Evolutionary conservation across 306 rosid species (phyloP), one percentile per base, ranked within the genome.

Genomic region (Astragalus glycyphyllos): DNA sequence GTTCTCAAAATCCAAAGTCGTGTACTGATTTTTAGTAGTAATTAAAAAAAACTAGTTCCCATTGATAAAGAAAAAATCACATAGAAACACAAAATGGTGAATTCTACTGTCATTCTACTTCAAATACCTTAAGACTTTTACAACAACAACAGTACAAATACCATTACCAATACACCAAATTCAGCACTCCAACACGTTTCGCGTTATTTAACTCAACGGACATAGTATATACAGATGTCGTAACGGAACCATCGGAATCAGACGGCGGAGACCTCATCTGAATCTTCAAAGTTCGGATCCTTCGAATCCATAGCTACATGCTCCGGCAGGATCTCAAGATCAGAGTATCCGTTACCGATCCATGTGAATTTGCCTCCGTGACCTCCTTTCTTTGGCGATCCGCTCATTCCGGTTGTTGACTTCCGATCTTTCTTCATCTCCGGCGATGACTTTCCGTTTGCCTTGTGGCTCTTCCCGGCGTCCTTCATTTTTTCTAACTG

Each of bases 381-480:
- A 4, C 97, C 98, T 48, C 98, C 90, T 55, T 93, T 93, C 90
- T 93, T 93, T 29, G 98, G 96, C 54, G 92, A 93, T 80, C 97
- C 97, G 75, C 2, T 88, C 87, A 87, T 73, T 4, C 98, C 97
- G 3, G 92, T 87, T 4, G 92, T 86, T 6, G 98, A 93, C 56
- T 83, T 88, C 68, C 96, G 78, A 47, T 93, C 97, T 68, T 78
- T 93, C 47, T 87, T 83, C 65, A 6, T 60, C 71, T 86, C 92
- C 60, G 73, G 6, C 23, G 82, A 63, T 9, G 20, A 0, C 69
- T 88, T 89, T 0, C 79, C 87, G 29, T 38, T 90, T 0, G 85
- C 65, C 45, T 83, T 92, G 68, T 76, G 23, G 29, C 87, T 71
- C 80, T 83, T 90, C 14, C 88, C 91, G 11, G 82, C 16, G 73